These are phyloP conservation scores for Abrus pulchellus DNA, from an alignment of 306 rosid species.

Conservation along the genomic window DNA sequence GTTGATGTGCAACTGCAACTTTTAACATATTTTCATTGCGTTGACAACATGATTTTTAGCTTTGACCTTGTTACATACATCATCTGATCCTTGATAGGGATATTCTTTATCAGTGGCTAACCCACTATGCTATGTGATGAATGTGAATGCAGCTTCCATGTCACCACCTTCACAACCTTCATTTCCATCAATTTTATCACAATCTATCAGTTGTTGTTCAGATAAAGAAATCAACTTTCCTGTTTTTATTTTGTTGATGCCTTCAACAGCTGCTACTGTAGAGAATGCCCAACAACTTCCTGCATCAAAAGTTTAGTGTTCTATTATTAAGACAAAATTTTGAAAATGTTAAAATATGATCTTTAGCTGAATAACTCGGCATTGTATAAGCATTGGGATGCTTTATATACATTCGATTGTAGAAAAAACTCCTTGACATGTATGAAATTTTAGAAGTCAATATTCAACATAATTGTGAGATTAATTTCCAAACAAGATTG, in stretches of 20 bases:
- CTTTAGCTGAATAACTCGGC: conserved; percentile 23
- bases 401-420: background rate
- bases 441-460: background rate
- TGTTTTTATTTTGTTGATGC: conserved; percentile 69
- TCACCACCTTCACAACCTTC: conserved; percentile 75
- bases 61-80: conserved; percentile 53
- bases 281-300: conserved; percentile 94
- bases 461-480: background rate
- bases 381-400: conserved; percentile 3
- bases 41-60: conserved; percentile 37
- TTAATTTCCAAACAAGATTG: background rate
- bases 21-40: conserved; percentile 59
- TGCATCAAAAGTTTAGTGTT: conserved; percentile 48
- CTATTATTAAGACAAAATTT: too few relatives aligned
- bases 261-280: conserved; percentile 85
- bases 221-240: conserved; percentile 70
- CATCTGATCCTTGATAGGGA: conserved; percentile 62
- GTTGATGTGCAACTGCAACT: conserved; percentile 77
- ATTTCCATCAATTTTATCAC: conserved; percentile 59
- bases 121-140: conserved; percentile 57
- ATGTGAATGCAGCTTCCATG: conserved; percentile 72
- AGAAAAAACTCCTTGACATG: background rate
- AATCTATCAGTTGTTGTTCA: conserved; percentile 79
- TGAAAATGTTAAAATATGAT: background rate
- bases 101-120: conserved; percentile 58